These are phyloP conservation scores for Talinum fruticosum DNA, from an alignment of 148 eudicot species.

Conservation along the genomic window DNA sequence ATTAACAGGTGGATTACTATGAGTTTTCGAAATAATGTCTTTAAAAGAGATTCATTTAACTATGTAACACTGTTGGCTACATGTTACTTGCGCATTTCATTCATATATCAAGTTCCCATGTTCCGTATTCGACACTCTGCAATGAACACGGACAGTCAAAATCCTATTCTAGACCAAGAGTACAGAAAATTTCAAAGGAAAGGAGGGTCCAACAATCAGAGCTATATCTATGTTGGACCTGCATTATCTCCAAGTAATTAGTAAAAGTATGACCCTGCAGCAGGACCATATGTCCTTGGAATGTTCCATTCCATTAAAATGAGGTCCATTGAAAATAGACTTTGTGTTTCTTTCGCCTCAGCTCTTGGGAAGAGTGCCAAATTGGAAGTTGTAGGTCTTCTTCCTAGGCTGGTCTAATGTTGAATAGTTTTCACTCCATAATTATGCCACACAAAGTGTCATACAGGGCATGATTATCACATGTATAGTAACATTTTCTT, in stretches of 20 bases:
- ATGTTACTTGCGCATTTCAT: not conserved
- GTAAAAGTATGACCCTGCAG: not conserved
- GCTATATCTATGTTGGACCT: too few species aligned
- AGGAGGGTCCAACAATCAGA: too few species aligned
- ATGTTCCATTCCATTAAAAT: not conserved
- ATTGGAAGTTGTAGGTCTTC: not conserved
- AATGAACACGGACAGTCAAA: too few species aligned
- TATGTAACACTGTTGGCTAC: not conserved
- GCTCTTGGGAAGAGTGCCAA: not conserved
- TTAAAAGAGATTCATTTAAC: not conserved
- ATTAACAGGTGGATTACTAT: not conserved
- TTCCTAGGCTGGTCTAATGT: not conserved
- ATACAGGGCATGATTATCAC: not conserved
- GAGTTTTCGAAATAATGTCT: not conserved
- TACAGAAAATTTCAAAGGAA: not conserved
- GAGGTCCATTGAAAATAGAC: not conserved
- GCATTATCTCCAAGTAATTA: not conserved
- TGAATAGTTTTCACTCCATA: not conserved
- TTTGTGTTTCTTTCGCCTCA: not conserved
- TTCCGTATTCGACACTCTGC: not conserved
- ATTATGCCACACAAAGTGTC: not conserved
- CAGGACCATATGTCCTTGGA: not conserved
- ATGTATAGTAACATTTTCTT: not conserved
- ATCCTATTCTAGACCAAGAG: not conserved
- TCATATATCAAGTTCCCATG: not conserved